Conservation (phyloP, 129 eudicot species). For the Dittrichia graveolens region DNA sequence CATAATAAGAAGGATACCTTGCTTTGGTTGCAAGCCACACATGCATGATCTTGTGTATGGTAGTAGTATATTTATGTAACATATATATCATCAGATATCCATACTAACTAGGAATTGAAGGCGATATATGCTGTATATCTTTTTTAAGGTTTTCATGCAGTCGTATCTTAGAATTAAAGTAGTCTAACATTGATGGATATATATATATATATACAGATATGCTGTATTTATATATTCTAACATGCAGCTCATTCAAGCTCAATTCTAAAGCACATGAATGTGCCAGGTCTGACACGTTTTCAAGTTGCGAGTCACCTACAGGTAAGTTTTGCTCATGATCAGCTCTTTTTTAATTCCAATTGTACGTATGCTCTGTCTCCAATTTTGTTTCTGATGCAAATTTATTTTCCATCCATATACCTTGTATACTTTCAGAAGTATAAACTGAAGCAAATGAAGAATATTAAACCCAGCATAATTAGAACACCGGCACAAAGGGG, state of each 20-base stretch:
- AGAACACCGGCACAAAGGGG: background rate
- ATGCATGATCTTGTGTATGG: too few species aligned
- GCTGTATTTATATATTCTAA: background rate
- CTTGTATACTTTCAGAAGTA: slow-evolving; percentile 20
- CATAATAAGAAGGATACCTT: too few species aligned
- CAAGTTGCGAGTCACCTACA: slow-evolving; percentile 36
- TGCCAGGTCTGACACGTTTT: slow-evolving; percentile 27
- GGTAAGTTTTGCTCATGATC: slow-evolving; percentile 13
- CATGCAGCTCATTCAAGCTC: slow-evolving; percentile 4
- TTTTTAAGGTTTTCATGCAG: too few species aligned
- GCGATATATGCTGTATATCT: too few species aligned
- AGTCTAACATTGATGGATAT: too few species aligned
- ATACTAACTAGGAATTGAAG: too few species aligned
- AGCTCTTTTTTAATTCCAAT: background rate
- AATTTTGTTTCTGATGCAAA: background rate
- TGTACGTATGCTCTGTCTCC: background rate
- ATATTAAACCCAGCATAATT: background rate
- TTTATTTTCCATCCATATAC: background rate
- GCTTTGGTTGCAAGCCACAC: too few species aligned
- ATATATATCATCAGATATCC: too few species aligned
- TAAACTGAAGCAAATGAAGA: background rate
- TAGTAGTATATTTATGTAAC: too few species aligned
- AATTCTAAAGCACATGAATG: slow-evolving; percentile 16
- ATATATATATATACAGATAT: too few species aligned
- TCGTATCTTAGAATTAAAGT: too few species aligned